Base-by-base conservation (phyloP, 768 basidiomycete genomes). In the Lactarius indigo region DNA sequence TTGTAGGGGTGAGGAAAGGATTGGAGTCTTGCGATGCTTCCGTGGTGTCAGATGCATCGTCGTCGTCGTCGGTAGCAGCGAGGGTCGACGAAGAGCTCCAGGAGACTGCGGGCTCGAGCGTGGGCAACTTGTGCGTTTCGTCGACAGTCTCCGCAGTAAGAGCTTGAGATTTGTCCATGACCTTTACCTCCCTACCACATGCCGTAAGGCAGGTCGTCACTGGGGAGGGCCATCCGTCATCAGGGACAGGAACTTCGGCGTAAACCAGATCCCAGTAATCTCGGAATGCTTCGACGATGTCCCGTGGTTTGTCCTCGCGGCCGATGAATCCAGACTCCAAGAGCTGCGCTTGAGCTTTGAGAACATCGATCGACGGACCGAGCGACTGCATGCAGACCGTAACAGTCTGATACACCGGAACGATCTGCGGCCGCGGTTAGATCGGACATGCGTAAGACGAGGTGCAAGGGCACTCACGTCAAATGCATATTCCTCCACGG, bases 201-300 rank as follows among this genome's bases (percentile, higher is more conserved):
- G 71, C 71, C 12, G 64, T 57, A 20, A 83, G 70, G 63, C 80
- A 81, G 18, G 73, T 70, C 28, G 69, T 72, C 26, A 89, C 78
- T 47, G 78, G 75, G 33, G 77, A 76, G 0, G 87, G 82, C 88
- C 88, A 92, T 6, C 84, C 86, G 2, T 72, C 72, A 17, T 73
- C 66, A 0, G 88, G 87, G 28, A 78, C 75, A 3, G 77, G 68
- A 28, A 78, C 41, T 1, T 74, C 61, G 13, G 78, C 78, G 67
- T 81, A 90, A 2, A 79, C 78, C 1, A 77, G 70, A 18, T 79
- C 73, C 91, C 91, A 92, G 72, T 88, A 88, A 35, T 84, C 83
- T 8, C 73, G 73, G 72, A 92, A 91, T 2, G 85, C 80, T 7
- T 85, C 82, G 15, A 75, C 74, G 4, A 82, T 78, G 3, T 78